Conservation (phyloP, 2,329 filamentous ascomycete species). For the Penicillium concentricum region DNA sequence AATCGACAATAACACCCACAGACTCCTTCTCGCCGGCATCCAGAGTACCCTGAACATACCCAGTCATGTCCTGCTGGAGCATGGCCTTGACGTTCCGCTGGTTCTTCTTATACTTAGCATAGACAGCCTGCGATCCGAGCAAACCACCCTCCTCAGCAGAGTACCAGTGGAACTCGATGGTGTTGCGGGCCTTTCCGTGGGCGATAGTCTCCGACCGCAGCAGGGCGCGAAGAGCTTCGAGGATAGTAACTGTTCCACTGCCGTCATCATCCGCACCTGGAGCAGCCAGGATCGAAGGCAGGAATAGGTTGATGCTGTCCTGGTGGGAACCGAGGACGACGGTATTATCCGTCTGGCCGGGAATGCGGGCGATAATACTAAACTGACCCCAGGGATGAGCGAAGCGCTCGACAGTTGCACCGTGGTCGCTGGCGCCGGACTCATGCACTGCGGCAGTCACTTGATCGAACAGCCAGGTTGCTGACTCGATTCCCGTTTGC, state of each 20-base stretch:
- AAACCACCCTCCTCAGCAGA: conserved; percentile 85
- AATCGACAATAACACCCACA: conserved; percentile 91
- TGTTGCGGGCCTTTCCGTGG: conserved; percentile 73
- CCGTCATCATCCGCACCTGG: conserved; percentile 96
- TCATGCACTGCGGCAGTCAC: conserved; percentile 70
- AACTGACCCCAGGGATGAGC: conserved; percentile 83
- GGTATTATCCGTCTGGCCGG: conserved; percentile 79
- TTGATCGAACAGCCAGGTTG: conserved; percentile 77
- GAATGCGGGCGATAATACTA: conserved; percentile 87
- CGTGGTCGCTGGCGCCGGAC: conserved; percentile 66
- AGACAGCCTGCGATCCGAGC: conserved; percentile 86
- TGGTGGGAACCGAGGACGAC: conserved; percentile 89
- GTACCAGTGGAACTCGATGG: conserved; percentile 96
- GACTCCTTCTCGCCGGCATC: conserved; percentile 80
- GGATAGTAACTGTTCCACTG: conserved; percentile 87
- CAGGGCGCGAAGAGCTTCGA: conserved; percentile 83
- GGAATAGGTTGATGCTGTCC: conserved; percentile 90
- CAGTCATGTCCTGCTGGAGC: conserved; percentile 98
- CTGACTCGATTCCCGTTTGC: conserved; percentile 72
- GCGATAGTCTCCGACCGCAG: conserved; percentile 70
- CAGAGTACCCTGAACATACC: conserved; percentile 77
- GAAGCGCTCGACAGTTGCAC: conserved; percentile 71
- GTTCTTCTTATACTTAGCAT: conserved; percentile 72
- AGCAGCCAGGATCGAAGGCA: conserved; percentile 78
- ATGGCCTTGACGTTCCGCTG: conserved; percentile 83